Evolutionary conservation across 306 rosid genomes (phyloP), one percentile per base, ranked within the genome.

Genomic region (Biancaea sappan): DNA sequence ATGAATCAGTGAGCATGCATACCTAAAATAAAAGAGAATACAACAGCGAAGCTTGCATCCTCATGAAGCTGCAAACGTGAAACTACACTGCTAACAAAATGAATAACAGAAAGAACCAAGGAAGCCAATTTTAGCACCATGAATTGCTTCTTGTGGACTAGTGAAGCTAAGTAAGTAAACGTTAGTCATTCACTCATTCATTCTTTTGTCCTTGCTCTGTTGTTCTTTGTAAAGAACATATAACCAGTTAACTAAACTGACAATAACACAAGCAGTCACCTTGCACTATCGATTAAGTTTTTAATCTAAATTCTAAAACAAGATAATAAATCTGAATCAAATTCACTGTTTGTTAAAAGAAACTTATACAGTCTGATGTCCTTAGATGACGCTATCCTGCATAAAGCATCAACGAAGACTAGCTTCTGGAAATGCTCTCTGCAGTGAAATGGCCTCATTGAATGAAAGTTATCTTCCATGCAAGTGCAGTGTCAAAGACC

Each of bases 281-380:
- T 46, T 15, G 46, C 82, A 71, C 58, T 60, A 24, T 5, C 52
- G 22, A 41, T 35, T 8, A 21, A 51, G 71, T 32, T 61, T 48
- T 4, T 4, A 52, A 22, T 22, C n/a, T 25, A 56, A n/a, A n/a
- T 14, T 44, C n/a, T 34, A n/a, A 38, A 6, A 24, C 32, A 14
- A 52, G 43, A 53, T 26, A 38, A 77, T 69, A 21, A 38, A 22
- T 25, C 46, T 37, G 37, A 69, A 38, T 40, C 22, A 78, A 37
- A 11, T 40, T 43, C 34, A 63, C 5, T 22, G 16, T 29, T 66
- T 64, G 35, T 52, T 43, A 24, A 24, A 25, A 31, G 41, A 53
- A 43, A 29, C 2, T 5, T 15, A 21, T 8, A 18, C 29, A 54
- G 65, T 65, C 24, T 52, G 21, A 38, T 75, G 21, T 41, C 48